Evolutionary conservation across 352 stramenopile genomes (phyloP).

Genomic region (Thraustotheca clavata): DNA sequence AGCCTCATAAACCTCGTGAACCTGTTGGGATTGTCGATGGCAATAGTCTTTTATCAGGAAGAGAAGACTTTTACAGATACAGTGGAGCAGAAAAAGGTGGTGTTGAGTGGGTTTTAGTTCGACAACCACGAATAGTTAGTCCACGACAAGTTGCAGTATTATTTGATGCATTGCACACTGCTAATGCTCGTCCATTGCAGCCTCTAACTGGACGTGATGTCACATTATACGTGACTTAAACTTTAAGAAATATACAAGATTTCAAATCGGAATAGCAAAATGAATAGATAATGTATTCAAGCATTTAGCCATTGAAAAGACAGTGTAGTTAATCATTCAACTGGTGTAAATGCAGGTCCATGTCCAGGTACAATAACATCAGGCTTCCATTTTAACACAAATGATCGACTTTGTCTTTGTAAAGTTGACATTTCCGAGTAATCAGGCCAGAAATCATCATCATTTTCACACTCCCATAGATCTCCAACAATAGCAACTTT

Average conservation of each 20-base stretch:
- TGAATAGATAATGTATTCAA: neutral
- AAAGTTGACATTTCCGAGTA: conserved; percentile 4
- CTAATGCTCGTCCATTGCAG: neutral
- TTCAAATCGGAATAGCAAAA: neutral
- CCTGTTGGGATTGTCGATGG: neutral
- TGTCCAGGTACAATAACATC: conserved; percentile 7
- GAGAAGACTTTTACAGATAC: neutral
- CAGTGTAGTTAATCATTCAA: neutral
- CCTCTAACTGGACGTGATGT: neutral
- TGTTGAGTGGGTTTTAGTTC: neutral
- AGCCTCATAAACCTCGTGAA: neutral
- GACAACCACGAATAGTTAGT: neutral
- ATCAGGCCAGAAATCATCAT: neutral
- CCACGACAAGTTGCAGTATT: neutral
- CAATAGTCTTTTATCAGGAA: neutral
- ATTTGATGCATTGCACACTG: neutral
- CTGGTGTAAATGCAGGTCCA: conserved; percentile 5
- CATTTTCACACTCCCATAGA: conserved; percentile 15
- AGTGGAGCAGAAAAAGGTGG: neutral
- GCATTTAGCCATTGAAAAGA: neutral
- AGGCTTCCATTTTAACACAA: conserved; percentile 7
- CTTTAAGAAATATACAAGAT: neutral
- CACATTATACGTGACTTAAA: neutral
- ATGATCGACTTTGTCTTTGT: conserved; percentile 1
- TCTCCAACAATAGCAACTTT: conserved; percentile 13